Conservation (phyloP, 2,329 filamentous ascomycete species). For the Aciculosporium take region DNA sequence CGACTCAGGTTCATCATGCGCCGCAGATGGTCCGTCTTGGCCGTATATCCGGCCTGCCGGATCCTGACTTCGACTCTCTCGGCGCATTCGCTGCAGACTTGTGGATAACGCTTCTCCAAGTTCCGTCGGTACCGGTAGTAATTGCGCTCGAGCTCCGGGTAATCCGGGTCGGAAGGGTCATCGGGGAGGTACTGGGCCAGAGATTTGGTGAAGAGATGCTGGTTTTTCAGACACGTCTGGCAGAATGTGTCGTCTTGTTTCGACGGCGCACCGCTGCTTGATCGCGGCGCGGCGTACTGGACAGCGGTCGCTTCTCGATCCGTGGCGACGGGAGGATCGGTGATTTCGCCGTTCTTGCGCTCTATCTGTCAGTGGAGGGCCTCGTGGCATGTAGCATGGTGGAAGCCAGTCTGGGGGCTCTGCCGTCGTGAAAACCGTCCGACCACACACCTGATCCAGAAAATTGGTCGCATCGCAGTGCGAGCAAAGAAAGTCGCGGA, state of each 20-base stretch:
- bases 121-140: slow-evolving; percentile 57
- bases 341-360: slow-evolving; percentile 81
- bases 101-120: slow-evolving; percentile 74
- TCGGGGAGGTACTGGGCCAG: slow-evolving; percentile 67
- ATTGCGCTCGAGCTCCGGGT: slow-evolving; percentile 50
- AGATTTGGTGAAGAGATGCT: slow-evolving; percentile 61
- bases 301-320: slow-evolving; percentile 25
- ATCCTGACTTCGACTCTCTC: slow-evolving; percentile 58
- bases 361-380: slow-evolving; percentile 20
- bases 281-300: slow-evolving; percentile 33
- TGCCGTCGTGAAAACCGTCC: neutral
- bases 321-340: slow-evolving; percentile 61
- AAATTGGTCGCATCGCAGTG: slow-evolving; percentile 79
- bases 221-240: slow-evolving; percentile 72
- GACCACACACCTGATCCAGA: slow-evolving; percentile 56
- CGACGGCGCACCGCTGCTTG: slow-evolving; percentile 11
- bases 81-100: slow-evolving; percentile 72
- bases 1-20: slow-evolving; percentile 57
- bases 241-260: slow-evolving; percentile 43
- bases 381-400: fast-evolving
- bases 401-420: neutral
- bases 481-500: slow-evolving; percentile 57
- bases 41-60: slow-evolving; percentile 59
- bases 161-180: slow-evolving; percentile 51
- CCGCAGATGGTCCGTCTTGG: slow-evolving; percentile 67